These are phyloP conservation scores for Penicillium roqueforti DNA, from an alignment of 495 filamentous ascomycete species.

Conservation along the genomic window DNA sequence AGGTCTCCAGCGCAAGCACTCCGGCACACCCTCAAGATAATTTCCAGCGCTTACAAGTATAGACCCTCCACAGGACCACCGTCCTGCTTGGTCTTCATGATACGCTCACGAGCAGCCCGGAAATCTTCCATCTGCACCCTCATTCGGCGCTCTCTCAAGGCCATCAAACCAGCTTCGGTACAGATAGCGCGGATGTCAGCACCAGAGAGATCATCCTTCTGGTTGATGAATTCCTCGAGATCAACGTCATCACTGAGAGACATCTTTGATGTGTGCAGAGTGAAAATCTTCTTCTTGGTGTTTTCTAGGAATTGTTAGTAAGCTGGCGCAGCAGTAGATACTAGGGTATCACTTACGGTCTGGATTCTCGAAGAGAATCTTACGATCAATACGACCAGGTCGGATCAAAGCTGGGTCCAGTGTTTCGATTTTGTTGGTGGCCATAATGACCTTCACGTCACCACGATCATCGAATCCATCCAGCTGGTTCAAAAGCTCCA, in stretches of 20 bases:
- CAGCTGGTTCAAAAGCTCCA: conserved; percentile 96
- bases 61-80: conserved; percentile 90
- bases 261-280: conserved; percentile 99
- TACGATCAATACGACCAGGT: conserved; percentile 96
- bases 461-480: conserved; percentile 98
- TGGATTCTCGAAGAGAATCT: conserved; percentile 98
- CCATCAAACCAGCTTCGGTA: conserved; percentile 94
- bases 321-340: background rate
- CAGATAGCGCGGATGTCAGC: conserved; percentile 99
- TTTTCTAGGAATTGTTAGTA: conserved; percentile 60
- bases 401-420: conserved; percentile 95
- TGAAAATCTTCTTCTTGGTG: conserved; percentile 99
- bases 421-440: conserved; percentile 99
- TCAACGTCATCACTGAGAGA: conserved; percentile 92
- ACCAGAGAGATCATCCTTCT: conserved; percentile 96
- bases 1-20: conserved; percentile 11
- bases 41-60: conserved; percentile 71
- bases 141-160: conserved; percentile 92
- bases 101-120: conserved; percentile 83
- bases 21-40: conserved; percentile 5
- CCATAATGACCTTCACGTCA: conserved; percentile 99
- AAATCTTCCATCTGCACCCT: conserved; percentile 99
- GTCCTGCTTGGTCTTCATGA: conserved; percentile 98
- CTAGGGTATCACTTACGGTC: conserved; percentile 62
- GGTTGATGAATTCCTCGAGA: conserved; percentile 95